Base-by-base conservation (phyloP, 202 grass and related monocot genomes). In the Bolboschoenoplectus hybrid region DNA sequence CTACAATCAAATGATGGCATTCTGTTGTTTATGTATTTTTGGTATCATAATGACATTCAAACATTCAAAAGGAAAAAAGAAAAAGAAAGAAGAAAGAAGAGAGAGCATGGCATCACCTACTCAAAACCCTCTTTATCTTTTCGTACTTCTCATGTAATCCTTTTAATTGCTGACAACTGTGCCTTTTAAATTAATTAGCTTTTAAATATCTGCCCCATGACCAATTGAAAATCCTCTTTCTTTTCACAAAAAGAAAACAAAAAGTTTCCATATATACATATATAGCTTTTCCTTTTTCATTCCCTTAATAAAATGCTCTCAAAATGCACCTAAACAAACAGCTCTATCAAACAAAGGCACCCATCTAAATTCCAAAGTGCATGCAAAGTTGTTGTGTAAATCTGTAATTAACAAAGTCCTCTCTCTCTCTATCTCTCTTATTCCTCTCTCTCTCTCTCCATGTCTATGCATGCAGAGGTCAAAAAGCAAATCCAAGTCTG, bases 401-500 rank as follows among this genome's bases (percentile, higher is more conserved):
- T 44, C 5, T 44, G 43, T 44, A 16, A 61, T 61, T n/a, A n/a
- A 61, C 17, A 14, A 19, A 58, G 12, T 4, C 55, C 55, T 58
- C 55, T 58, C 17, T 58, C 14, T 56, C 7, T 58, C 55, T 26
- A 26, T 26, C 26, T 26, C 26, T 26, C 26, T 26, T 26, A 26
- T 26, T 26, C 26, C 26, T 26, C 26, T 26, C 26, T 26, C 26
- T 26, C 43, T 3, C 43, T 5, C 5, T 3, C 43, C 43, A 44
- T 3, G 5, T 44, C 5, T 3, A 44, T 44, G 43, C 57, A 82
- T 81, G 64, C 69, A 74, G 84, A 81, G 84, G 89, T 90, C 82
- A 89, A 94, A 91, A 90, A 86, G 84, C 67, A 66, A 87, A 90
- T 45, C 69, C 65, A 53, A 61, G 20, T 84, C 34, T 63, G 80